A percentile compares a stretch with the other conserved stretches of the same genome.
These are phyloP conservation scores for Lathyrus tuberosus DNA, from an alignment of 306 rosid species.

Conservation along the genomic window DNA sequence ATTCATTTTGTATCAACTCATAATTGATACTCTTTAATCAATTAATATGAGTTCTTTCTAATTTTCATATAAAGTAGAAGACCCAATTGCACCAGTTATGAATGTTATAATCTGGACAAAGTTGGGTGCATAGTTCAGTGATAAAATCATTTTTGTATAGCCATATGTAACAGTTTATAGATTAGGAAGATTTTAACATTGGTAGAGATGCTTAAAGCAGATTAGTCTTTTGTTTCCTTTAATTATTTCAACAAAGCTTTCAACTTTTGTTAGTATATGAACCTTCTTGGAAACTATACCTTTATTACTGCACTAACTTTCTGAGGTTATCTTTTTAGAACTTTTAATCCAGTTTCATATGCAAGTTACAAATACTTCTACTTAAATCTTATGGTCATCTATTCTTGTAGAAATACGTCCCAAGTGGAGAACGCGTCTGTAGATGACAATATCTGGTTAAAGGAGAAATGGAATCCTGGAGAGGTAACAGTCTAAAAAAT, in stretches of 20 bases:
- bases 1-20: conserved; percentile 11
- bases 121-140: background rate
- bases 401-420: conserved; percentile 53
- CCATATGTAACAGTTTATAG: conserved; percentile 20
- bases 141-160: conserved; percentile 11
- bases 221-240: conserved; percentile 17
- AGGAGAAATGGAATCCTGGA: conserved; percentile 85
- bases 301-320: conserved; percentile 19
- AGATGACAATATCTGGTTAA: conserved; percentile 67
- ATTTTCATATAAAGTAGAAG: background rate
- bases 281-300: conserved; percentile 30
- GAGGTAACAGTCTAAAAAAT: conserved; percentile 76
- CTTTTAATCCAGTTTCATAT: conserved; percentile 9
- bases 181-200: conserved; percentile 6
- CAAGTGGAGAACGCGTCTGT: conserved; percentile 48
- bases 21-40: background rate
- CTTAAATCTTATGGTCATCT: conserved; percentile 12
- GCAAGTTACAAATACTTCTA: conserved; percentile 14
- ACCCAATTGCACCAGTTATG: background rate
- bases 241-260: conserved; percentile 2
- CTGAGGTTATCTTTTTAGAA: conserved; percentile 15
- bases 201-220: conserved; percentile 10
- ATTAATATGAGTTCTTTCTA: background rate
- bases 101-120: background rate
- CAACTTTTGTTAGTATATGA: conserved; percentile 13